Evolutionary conservation across 345 rosid species (phyloP).

Genomic region (Pistacia integerrima): DNA sequence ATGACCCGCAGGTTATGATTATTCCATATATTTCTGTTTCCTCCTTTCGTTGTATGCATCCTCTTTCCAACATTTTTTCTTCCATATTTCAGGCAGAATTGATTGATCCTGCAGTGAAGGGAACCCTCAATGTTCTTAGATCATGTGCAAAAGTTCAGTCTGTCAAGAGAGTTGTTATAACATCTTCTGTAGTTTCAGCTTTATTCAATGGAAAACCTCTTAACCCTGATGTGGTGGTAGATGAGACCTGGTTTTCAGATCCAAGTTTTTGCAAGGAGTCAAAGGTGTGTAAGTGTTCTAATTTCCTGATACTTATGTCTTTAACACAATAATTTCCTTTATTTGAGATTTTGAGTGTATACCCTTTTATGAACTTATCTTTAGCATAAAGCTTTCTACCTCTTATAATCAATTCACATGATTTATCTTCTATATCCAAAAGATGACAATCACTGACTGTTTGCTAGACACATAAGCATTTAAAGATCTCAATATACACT

Average conservation of each 20-base stretch:
- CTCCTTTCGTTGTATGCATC: too few relatives aligned
- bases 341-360: too few relatives aligned
- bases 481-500: too few relatives aligned
- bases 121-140: conserved; percentile 49
- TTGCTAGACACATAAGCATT: too few relatives aligned
- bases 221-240: conserved; percentile 33
- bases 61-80: neutral
- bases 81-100: conserved; percentile 32
- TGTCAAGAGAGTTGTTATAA: conserved; percentile 49
- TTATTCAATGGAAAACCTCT: conserved; percentile 29
- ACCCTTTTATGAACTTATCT: neutral
- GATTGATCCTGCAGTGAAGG: conserved; percentile 51
- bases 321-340: too few relatives aligned
- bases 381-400: neutral
- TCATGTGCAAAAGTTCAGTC: conserved; percentile 44
- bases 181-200: conserved; percentile 54
- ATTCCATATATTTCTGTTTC: neutral
- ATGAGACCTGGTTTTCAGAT: conserved; percentile 55
- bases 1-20: conserved; percentile 28
- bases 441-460: too few relatives aligned
- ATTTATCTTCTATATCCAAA: too few relatives aligned
- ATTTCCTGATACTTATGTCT: neutral
- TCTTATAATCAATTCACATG: too few relatives aligned
- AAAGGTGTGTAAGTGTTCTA: conserved; percentile 20
- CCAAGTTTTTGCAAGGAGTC: conserved; percentile 29